phyloP scores from a whole-genome alignment of 768 basidiomycete genomes.

The Xerocomellus intermedius region DNA sequence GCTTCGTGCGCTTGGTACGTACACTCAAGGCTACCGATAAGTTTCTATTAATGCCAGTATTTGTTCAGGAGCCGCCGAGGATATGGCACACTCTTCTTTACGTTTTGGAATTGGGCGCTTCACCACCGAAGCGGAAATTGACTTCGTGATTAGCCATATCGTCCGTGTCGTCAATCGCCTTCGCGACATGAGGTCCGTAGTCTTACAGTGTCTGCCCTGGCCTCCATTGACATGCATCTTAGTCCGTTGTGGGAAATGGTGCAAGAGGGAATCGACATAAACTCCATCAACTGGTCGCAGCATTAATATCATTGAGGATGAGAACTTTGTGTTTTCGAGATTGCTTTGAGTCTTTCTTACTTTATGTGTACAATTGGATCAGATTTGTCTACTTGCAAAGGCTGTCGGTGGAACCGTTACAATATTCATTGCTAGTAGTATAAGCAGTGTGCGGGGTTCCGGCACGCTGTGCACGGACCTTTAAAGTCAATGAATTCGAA shows the following conservation, averaged over 20 bases:
- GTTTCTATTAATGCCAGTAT: background rate
- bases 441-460: constrained; percentile 20
- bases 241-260: constrained; percentile 99
- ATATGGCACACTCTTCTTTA: constrained; percentile 98
- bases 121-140: constrained; percentile 95
- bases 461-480: constrained; percentile 28
- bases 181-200: constrained; percentile 84
- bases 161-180: constrained; percentile 82
- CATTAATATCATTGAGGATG: constrained; percentile 33
- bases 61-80: constrained; percentile 81
- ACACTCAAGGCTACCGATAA: constrained; percentile 10
- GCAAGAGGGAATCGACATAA: constrained; percentile 96
- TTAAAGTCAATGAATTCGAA: constrained; percentile 31
- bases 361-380: constrained; percentile 15
- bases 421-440: background rate
- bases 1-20: constrained; percentile 82
- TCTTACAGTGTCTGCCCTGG: background rate
- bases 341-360: constrained; percentile 12
- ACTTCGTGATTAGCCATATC: constrained; percentile 88
- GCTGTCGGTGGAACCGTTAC: background rate
- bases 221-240: constrained; percentile 7
- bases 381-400: background rate
- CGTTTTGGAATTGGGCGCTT: constrained; percentile 98
- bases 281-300: constrained; percentile 90
- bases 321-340: background rate